Percentiles rank a stretch among this genome's conserved stretches.
phyloP scores from a whole-genome alignment of 1,284 basidiomycete species.

The Schizopora paradoxa region DNA sequence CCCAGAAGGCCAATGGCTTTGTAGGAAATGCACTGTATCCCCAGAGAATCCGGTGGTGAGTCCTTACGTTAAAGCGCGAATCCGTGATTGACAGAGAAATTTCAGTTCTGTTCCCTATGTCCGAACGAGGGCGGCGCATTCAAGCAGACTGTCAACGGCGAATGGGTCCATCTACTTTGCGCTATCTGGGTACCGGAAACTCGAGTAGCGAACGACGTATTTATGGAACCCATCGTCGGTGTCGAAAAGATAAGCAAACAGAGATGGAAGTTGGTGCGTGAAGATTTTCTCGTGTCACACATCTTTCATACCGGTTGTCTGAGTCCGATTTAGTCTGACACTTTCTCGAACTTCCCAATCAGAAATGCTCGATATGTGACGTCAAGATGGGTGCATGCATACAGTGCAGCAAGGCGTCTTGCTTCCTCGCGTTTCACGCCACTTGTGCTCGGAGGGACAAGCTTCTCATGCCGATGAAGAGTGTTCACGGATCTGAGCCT shows the following conservation, averaged over 20 bases:
- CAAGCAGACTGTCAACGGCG: slow-evolving; percentile 91
- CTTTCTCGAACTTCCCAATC: no score
- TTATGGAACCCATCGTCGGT: slow-evolving; percentile 98
- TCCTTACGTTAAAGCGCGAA: slow-evolving; percentile 13
- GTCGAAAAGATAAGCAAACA: slow-evolving; percentile 86
- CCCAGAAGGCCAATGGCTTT: slow-evolving; percentile 99
- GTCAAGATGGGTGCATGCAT: slow-evolving; percentile 88
- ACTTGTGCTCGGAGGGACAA: slow-evolving; percentile 90
- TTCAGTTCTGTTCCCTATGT: slow-evolving; percentile 86
- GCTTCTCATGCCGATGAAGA: slow-evolving; percentile 84
- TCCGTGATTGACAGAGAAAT: not conserved
- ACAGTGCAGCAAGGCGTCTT: slow-evolving; percentile 89
- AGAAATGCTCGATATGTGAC: slow-evolving; percentile 88
- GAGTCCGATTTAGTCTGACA: not conserved
- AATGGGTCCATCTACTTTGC: slow-evolving; percentile 96
- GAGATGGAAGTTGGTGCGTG: slow-evolving; percentile 87
- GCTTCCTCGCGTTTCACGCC: slow-evolving; percentile 92
- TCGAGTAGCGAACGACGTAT: slow-evolving; percentile 88
- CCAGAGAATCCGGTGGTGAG: slow-evolving; percentile 93
- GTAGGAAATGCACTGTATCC: slow-evolving; percentile 96
- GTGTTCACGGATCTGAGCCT: slow-evolving; percentile 65
- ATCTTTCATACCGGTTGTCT: slow-evolving; percentile 3
- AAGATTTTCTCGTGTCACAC: not conserved
- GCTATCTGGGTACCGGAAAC: slow-evolving; percentile 99
- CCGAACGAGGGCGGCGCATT: slow-evolving; percentile 97